phyloP scores from a whole-genome alignment of 2,329 filamentous ascomycete species.

The Xylaria arbuscula region DNA sequence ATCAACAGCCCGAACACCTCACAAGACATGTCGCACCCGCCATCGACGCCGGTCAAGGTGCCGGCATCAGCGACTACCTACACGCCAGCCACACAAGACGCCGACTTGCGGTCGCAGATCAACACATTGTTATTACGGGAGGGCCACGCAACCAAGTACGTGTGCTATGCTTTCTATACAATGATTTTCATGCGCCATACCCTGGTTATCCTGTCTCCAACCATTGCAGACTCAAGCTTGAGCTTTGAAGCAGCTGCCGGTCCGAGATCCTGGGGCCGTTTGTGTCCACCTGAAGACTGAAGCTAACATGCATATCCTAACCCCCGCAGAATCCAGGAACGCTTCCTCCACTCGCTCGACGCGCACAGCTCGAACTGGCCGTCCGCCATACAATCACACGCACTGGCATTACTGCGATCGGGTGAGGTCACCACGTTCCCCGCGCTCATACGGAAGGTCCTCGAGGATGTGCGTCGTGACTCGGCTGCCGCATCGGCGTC shows the following conservation, averaged over 20 bases:
- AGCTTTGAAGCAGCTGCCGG: not conserved
- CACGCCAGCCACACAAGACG: slow-evolving; percentile 69
- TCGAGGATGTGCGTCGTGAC: slow-evolving; percentile 70
- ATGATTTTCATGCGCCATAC: slow-evolving; percentile 6
- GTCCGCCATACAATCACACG: slow-evolving; percentile 68
- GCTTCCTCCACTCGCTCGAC: slow-evolving; percentile 71
- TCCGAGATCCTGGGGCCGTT: not conserved
- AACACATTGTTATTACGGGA: slow-evolving; percentile 68
- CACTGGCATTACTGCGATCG: slow-evolving; percentile 68
- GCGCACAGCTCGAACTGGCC: slow-evolving; percentile 72
- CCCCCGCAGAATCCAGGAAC: slow-evolving; percentile 68
- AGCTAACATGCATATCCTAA: slow-evolving; percentile 22
- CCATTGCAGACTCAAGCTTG: not conserved
- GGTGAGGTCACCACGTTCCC: slow-evolving; percentile 71
- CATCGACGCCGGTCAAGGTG: slow-evolving; percentile 70
- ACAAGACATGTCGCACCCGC: slow-evolving; percentile 57
- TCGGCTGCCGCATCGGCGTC: slow-evolving; percentile 52
- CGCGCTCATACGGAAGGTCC: slow-evolving; percentile 67
- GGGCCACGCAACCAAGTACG: slow-evolving; percentile 69
- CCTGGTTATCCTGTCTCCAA: slow-evolving; percentile 16
- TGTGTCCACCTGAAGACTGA: not conserved
- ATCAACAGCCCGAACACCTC: not conserved
- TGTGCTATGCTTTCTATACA: slow-evolving; percentile 15
- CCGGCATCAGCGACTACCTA: slow-evolving; percentile 69
- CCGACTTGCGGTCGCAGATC: slow-evolving; percentile 71